A percentile compares a stretch with the other conserved stretches of the same genome.
Conservation (phyloP, 2,329 filamentous ascomycete genomes). For the Fusarium zealandicum region DNA sequence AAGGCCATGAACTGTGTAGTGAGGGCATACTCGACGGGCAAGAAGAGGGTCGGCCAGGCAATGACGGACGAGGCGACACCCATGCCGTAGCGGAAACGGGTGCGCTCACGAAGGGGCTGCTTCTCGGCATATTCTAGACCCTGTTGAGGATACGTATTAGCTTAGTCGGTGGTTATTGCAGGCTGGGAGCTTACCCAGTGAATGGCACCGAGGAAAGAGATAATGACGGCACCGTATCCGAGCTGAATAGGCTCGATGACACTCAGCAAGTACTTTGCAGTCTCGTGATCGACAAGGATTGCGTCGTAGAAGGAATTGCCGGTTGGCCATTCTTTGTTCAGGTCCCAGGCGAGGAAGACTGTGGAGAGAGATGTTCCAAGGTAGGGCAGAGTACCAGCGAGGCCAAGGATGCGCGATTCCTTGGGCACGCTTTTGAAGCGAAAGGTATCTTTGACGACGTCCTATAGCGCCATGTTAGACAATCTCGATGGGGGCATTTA, state of each 20-base stretch:
- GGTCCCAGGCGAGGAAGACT: conserved; percentile 81
- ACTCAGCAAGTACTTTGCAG: conserved; percentile 74
- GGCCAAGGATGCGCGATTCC: conserved; percentile 71
- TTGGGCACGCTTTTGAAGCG: conserved; percentile 69
- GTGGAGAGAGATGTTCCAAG: conserved; percentile 84
- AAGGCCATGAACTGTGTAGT: conserved; percentile 88
- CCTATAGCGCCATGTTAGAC: conserved; percentile 49
- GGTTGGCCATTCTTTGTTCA: conserved; percentile 70
- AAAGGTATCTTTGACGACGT: conserved; percentile 74
- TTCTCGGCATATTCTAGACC: conserved; percentile 83
- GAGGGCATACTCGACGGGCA: conserved; percentile 84
- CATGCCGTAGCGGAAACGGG: conserved; percentile 82
- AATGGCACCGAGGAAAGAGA: conserved; percentile 91
- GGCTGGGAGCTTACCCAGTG: conserved; percentile 69
- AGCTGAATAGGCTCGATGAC: conserved; percentile 87
- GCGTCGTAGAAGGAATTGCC: conserved; percentile 62
- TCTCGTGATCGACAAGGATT: conserved; percentile 72
- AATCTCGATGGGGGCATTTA: neutral
- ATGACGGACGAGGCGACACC: conserved; percentile 80
- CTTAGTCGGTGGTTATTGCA: fast-evolving
- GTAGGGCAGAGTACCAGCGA: conserved; percentile 85
- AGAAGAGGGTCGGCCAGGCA: conserved; percentile 88
- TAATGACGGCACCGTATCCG: conserved; percentile 89
- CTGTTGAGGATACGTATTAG: conserved; percentile 32
- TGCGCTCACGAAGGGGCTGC: conserved; percentile 66